phyloP scores from a whole-genome alignment of 768 basidiomycete species.

The Pisolithus sp. region DNA sequence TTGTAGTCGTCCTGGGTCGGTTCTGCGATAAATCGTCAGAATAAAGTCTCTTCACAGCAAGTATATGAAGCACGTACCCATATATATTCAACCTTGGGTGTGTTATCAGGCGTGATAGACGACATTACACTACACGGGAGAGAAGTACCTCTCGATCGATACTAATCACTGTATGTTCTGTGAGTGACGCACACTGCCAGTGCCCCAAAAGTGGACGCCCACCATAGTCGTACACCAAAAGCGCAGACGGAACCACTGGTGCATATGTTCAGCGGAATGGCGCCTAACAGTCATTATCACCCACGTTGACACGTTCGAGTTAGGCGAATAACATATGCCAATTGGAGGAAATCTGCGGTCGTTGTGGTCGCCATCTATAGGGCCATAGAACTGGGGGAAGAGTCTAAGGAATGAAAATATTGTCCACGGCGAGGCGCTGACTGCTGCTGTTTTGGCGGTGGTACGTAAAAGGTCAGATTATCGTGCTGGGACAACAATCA shows the following conservation, averaged over 20 bases:
- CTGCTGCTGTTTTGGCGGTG: too few species aligned
- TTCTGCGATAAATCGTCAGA: background rate
- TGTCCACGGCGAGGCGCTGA: too few species aligned
- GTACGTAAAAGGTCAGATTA: too few species aligned
- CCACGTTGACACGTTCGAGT: slow-evolving; percentile 3
- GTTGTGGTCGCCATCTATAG: background rate
- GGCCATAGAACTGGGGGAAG: background rate
- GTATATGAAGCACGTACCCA: background rate
- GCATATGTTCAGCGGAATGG: background rate
- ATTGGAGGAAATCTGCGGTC: background rate
- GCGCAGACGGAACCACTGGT: background rate
- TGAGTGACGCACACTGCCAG: background rate
- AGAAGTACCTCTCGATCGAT: slow-evolving; percentile 3
- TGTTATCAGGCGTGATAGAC: background rate
- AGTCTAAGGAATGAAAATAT: too few species aligned
- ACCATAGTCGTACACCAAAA: slow-evolving; percentile 4
- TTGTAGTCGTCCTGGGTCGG: background rate
- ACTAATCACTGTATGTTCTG: background rate
- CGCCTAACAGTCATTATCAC: background rate
- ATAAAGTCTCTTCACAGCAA: background rate
- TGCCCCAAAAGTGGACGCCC: background rate
- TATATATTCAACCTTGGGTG: background rate
- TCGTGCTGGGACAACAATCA: too few species aligned
- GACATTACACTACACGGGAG: background rate
- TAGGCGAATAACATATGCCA: background rate